A percentile compares a stretch with the other conserved stretches of the same genome.
Conservation (phyloP, 2,329 filamentous ascomycete species). For the Trichoderma hamatum region DNA sequence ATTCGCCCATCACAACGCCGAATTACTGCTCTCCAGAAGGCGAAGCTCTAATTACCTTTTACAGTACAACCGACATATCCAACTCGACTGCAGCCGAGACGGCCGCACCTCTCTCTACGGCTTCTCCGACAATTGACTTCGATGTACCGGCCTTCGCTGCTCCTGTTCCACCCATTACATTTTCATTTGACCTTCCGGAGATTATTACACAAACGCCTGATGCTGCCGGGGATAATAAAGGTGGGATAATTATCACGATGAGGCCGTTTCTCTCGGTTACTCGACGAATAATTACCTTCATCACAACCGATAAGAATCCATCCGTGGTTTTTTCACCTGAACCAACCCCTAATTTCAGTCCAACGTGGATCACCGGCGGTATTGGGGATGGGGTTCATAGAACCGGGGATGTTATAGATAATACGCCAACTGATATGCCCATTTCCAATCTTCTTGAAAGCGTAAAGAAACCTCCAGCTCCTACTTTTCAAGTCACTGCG, state of each 20-base stretch:
- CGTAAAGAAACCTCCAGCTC: slow-evolving; percentile 22
- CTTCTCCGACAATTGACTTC: neutral
- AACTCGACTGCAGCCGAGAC: slow-evolving; percentile 22
- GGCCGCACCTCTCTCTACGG: neutral
- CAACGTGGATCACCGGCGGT: slow-evolving; percentile 24
- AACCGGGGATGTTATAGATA: slow-evolving; percentile 19
- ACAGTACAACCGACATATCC: slow-evolving; percentile 15
- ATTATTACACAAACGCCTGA: neutral
- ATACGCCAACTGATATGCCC: neutral
- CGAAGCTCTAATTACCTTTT: slow-evolving; percentile 13
- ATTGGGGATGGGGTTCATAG: slow-evolving; percentile 30
- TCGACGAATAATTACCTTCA: slow-evolving; percentile 46
- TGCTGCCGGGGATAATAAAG: neutral
- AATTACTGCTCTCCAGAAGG: slow-evolving; percentile 40
- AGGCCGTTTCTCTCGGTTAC: neutral
- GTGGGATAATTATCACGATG: slow-evolving; percentile 15
- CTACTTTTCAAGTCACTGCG: slow-evolving; percentile 48
- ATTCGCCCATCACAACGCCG: slow-evolving; percentile 46
- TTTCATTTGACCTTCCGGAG: slow-evolving; percentile 9
- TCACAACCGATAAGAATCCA: slow-evolving; percentile 60
- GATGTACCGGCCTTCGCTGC: neutral
- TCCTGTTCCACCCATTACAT: neutral
- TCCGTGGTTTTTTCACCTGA: slow-evolving; percentile 49
- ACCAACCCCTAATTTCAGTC: slow-evolving; percentile 45
- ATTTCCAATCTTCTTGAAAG: neutral